These are phyloP conservation scores for Hypoxylon sp. DNA, from an alignment of 2,329 filamentous ascomycete species.

Conservation along the genomic window DNA sequence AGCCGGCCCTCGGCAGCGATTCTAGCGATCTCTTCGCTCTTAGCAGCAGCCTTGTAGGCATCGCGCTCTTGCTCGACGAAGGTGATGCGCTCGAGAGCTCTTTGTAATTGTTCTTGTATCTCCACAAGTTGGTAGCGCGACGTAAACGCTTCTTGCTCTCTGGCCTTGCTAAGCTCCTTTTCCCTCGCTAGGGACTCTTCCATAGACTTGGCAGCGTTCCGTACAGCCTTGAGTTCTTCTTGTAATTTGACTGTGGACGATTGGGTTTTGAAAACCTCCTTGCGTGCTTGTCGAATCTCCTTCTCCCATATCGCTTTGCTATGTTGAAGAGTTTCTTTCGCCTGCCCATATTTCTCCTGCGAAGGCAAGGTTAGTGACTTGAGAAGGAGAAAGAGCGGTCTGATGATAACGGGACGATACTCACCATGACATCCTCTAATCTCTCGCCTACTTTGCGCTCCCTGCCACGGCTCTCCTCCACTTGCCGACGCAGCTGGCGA, in stretches of 20 bases:
- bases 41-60: constrained; percentile 76
- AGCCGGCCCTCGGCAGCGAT: constrained; percentile 79
- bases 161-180: constrained; percentile 69
- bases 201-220: constrained; percentile 64
- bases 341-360: constrained; percentile 77
- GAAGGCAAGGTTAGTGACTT: constrained; percentile 16
- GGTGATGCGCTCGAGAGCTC: constrained; percentile 72
- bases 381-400: neutral
- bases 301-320: constrained; percentile 79
- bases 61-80: constrained; percentile 80
- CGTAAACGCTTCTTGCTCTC: constrained; percentile 77
- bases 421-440: constrained; percentile 76
- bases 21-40: constrained; percentile 79
- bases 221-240: constrained; percentile 76
- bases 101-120: constrained; percentile 74
- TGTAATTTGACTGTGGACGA: constrained; percentile 77
- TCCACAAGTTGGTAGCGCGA: constrained; percentile 75
- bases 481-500: constrained; percentile 65
- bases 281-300: constrained; percentile 75
- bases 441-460: constrained; percentile 76
- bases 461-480: constrained; percentile 74
- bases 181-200: constrained; percentile 73
- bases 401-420: constrained; percentile 45
- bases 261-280: constrained; percentile 81
- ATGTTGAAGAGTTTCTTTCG: constrained; percentile 76